Conservation (phyloP, 176 grass and related monocot species). For the Bonia amplexicaulis region DNA sequence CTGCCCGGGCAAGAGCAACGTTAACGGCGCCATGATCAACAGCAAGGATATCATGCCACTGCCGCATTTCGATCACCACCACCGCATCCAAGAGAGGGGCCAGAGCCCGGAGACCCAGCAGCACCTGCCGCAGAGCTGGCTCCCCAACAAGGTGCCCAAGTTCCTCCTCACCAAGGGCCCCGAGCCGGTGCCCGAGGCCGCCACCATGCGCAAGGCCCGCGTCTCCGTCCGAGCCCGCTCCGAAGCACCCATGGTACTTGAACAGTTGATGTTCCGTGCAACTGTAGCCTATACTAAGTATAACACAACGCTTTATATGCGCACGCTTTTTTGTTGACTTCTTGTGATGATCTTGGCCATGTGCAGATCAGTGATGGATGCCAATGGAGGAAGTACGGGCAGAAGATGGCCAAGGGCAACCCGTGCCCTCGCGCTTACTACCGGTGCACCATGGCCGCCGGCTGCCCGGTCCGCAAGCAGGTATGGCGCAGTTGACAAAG, state of each 20-base stretch:
- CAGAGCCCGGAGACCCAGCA: conserved; percentile 11
- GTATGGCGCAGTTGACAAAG: conserved; percentile 9
- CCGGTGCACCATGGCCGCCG: conserved; percentile 82
- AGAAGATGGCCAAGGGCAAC: conserved; percentile 95
- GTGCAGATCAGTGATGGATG: conserved; percentile 85
- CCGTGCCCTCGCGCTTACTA: conserved; percentile 85
- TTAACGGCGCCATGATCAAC: neutral
- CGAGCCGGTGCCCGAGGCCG: conserved; percentile 58
- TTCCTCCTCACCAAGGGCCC: conserved; percentile 40
- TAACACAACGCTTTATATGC: neutral
- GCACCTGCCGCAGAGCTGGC: conserved; percentile 32
- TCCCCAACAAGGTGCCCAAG: conserved; percentile 33
- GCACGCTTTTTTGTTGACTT: neutral
- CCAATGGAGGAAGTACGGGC: conserved; percentile 93
- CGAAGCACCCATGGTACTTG: conserved; percentile 64
- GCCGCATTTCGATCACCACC: conserved; percentile 28
- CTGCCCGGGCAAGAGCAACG: neutral
- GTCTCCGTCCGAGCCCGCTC: conserved; percentile 82
- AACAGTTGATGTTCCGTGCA: neutral
- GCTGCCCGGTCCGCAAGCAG: conserved; percentile 86
- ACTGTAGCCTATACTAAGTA: neutral
- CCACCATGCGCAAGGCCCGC: conserved; percentile 87
- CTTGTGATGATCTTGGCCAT: neutral
- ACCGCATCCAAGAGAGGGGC: neutral
- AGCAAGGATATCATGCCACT: conserved; percentile 31